phyloP scores from a whole-genome alignment of 2,329 filamentous ascomycete species.

The Colletotrichum tropicale region DNA sequence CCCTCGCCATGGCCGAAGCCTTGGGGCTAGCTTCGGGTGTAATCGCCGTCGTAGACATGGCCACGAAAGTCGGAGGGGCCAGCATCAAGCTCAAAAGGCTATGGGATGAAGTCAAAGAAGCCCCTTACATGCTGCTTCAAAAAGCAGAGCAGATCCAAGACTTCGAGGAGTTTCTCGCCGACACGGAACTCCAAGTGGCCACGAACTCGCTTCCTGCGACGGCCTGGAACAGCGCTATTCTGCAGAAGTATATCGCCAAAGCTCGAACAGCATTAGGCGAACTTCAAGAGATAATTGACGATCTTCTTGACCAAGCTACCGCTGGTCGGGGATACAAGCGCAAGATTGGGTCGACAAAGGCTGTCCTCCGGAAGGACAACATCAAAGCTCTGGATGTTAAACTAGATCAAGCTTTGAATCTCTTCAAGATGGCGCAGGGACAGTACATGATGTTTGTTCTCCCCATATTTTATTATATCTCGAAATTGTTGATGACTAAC shows the following conservation, averaged over 20 bases:
- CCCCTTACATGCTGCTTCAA: background rate
- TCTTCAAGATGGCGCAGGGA: too few species aligned
- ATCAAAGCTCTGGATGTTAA: background rate
- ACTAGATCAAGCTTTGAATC: background rate
- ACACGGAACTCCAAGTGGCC: too few species aligned
- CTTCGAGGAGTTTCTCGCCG: too few species aligned
- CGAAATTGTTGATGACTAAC: too few species aligned
- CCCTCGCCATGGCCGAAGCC: background rate
- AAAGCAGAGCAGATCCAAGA: background rate
- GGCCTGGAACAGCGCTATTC: too few species aligned
- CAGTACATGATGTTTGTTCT: too few species aligned
- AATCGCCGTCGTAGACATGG: background rate
- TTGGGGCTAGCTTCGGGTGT: background rate
- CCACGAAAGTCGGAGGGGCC: background rate
- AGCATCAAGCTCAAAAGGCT: background rate
- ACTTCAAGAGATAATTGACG: background rate
- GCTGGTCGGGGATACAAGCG: background rate
- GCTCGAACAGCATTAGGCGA: too few species aligned
- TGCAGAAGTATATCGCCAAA: too few species aligned
- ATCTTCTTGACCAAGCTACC: rapidly evolving
- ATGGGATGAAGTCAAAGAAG: background rate
- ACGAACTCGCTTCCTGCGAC: too few species aligned
- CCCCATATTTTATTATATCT: too few species aligned
- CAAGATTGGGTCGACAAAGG: background rate
- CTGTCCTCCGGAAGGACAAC: background rate